A percentile compares a stretch with the other conserved stretches of the same genome.
phyloP scores from a whole-genome alignment of 306 rosid genomes.

The Astragalus membranaceus region DNA sequence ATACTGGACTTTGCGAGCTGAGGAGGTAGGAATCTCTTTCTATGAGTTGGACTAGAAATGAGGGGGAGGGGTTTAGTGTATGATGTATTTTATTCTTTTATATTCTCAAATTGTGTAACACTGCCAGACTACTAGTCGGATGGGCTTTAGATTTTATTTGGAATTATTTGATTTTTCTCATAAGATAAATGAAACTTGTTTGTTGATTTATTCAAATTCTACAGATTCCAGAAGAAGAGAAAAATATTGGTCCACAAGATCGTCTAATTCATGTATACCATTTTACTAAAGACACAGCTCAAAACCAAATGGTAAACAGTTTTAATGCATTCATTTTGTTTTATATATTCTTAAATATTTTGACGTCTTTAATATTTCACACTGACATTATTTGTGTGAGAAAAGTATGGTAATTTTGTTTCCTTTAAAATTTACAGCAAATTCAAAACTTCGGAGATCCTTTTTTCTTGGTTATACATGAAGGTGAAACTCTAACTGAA shows the following conservation, averaged over 20 bases:
- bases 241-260: conserved; percentile 62
- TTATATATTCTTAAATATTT: neutral
- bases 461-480: conserved; percentile 76
- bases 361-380: neutral
- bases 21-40: conserved; percentile 49
- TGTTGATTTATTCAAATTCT: neutral
- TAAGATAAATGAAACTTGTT: neutral
- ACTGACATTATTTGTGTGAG: neutral
- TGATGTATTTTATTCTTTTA: neutral
- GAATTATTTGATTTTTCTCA: neutral
- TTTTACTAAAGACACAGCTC: conserved; percentile 74
- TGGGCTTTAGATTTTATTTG: neutral
- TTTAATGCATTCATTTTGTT: neutral
- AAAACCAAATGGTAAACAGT: conserved; percentile 60
- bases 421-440: conserved; percentile 42
- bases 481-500: conserved; percentile 73
- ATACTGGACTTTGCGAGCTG: conserved; percentile 86
- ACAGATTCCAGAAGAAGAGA: conserved; percentile 81
- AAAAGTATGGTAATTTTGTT: neutral
- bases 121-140: neutral
- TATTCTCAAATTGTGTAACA: neutral
- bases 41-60: neutral
- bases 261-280: conserved; percentile 77
- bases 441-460: conserved; percentile 89
- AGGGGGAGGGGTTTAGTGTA: neutral